Conservation (phyloP, 495 filamentous ascomycete species). For the Penicillium tannophilum region DNA sequence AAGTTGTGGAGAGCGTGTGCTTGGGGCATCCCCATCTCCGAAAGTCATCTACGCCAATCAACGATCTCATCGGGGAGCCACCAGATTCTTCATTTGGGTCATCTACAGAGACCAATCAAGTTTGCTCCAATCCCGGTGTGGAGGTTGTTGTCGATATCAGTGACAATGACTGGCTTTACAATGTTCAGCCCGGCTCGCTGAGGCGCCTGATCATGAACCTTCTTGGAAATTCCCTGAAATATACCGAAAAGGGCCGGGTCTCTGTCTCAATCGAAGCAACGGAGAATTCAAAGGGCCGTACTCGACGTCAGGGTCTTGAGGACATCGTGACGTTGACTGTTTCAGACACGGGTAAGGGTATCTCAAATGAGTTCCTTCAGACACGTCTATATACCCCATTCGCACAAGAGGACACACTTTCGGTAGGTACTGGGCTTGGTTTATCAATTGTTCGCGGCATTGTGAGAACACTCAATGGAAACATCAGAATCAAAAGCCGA, state of each 20-base stretch:
- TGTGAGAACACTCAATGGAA: conserved; percentile 49
- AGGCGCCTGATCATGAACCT: conserved; percentile 71
- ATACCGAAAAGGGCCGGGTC: conserved; percentile 62
- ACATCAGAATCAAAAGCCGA: conserved; percentile 50
- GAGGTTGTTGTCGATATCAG: conserved; percentile 54
- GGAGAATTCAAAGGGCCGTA: conserved; percentile 24
- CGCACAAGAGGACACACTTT: conserved; percentile 42
- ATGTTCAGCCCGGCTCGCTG: conserved; percentile 61
- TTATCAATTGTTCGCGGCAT: conserved; percentile 55
- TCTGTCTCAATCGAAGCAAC: conserved; percentile 55
- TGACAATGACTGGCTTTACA: conserved; percentile 54
- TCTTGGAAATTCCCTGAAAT: conserved; percentile 73
- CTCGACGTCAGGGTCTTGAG: conserved; percentile 21
- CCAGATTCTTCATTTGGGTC: background rate
- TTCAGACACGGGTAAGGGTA: conserved; percentile 49
- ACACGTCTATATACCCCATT: conserved; percentile 48
- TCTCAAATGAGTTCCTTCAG: conserved; percentile 44
- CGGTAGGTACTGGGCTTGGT: conserved; percentile 50
- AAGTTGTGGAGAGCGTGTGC: conserved; percentile 19
- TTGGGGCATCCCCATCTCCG: conserved; percentile 11
- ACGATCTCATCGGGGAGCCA: background rate
- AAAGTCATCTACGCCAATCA: background rate
- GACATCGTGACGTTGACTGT: conserved; percentile 41
- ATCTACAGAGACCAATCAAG: conserved; percentile 14
- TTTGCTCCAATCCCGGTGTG: conserved; percentile 31